Base-by-base conservation (phyloP, 202 grass and related monocot genomes). In the Bolboschoenoplectus hybrid region DNA sequence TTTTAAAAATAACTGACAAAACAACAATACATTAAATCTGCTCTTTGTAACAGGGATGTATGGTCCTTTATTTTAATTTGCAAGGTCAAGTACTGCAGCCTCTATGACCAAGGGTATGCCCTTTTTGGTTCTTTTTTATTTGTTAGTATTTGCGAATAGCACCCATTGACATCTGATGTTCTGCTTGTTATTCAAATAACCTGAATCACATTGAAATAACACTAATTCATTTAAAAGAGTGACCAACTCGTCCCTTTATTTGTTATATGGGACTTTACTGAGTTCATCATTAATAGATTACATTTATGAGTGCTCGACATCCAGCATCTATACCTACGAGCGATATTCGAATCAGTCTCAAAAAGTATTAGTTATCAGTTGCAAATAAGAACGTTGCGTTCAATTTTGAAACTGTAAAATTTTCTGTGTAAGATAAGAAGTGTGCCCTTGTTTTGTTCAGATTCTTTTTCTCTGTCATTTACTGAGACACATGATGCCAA, bases 51-150 rank as follows among this genome's bases (percentile, higher is more conserved):
- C 89, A 96, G 97, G 89, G 97, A 98, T 92, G 93, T 98, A 74
- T 98, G 97, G 97, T 95, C 97, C 84, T 98, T 98, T 85, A 88
- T 98, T 81, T 85, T 96, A 81, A 96, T 89, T 69, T 96, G 93
- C 89, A 98, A 98, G 75, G 91, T 98, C 71, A 92, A 94, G 71
- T 98, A 98, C 70, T 98, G 97, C 88, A 91, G 89, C 82, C 91
- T 98, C 57, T 98, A 98, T 88, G 97, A 98, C 85, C 88, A 98
- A 90, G 97, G 97, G 93, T 98, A 88, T 67, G 51, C 84, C 78
- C 82, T 91, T 55, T 46, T 71, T 36, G 65, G 71, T 70, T 17
- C 47, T 41, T 60, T 73, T 11, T 69, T 50, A 74, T 84, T 50
- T 50, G 26, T 82, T 3, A 5, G 12, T 82, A 47, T 82, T 36